These are phyloP conservation scores for Boletus huronensis DNA, from an alignment of 768 basidiomycete genomes.

Conservation along the genomic window DNA sequence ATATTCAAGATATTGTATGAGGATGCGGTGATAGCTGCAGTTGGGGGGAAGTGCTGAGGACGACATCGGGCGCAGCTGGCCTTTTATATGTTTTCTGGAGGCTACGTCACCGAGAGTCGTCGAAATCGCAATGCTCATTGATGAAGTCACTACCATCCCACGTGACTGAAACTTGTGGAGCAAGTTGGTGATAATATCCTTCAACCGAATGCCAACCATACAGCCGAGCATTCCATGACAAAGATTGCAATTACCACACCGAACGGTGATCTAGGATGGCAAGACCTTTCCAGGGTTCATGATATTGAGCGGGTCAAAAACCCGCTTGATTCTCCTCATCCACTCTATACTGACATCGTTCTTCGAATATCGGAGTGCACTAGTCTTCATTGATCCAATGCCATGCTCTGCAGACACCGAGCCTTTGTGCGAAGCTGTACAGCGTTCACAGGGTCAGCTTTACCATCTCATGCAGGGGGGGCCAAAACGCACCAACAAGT, in stretches of 20 bases:
- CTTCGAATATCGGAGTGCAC: conserved; percentile 88
- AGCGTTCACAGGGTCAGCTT: conserved; percentile 1
- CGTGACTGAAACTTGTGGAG: background rate
- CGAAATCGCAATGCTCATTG: conserved; percentile 4
- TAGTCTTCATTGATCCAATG: conserved; percentile 92
- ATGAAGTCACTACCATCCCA: conserved; percentile 2
- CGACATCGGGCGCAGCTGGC: background rate
- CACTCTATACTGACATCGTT: conserved; percentile 68
- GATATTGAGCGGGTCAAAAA: conserved; percentile 89
- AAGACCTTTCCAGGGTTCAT: conserved; percentile 92
- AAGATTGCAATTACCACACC: background rate
- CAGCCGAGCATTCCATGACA: background rate
- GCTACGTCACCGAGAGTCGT: conserved; percentile 8
- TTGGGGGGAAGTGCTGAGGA: background rate
- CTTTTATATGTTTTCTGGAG: conserved; percentile 10
- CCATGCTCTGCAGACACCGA: conserved; percentile 98
- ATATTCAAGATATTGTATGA: conserved; percentile 1
- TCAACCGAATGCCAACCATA: background rate
- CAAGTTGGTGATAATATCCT: background rate
- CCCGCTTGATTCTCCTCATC: conserved; percentile 86
- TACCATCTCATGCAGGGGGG: background rate
- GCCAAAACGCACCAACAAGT: conserved; percentile 60
- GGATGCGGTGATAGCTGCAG: background rate
- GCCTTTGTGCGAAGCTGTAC: conserved; percentile 68
- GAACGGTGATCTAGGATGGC: conserved; percentile 5